Base-by-base conservation (phyloP, 257 asterid species). In the Henckelia pumila region DNA sequence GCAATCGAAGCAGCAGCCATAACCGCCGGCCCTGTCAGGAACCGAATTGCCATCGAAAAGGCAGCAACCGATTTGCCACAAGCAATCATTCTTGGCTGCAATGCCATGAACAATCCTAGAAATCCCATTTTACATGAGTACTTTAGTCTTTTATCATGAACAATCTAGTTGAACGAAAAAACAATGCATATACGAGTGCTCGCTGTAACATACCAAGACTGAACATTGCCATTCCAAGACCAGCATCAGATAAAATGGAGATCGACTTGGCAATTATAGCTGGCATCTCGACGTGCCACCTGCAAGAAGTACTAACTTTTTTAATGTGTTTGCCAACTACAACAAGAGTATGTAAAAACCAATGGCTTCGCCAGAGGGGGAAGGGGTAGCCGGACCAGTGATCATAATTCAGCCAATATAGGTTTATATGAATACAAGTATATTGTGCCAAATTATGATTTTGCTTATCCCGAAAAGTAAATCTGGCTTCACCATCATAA, bases 141-240 rank as follows among this genome's bases (percentile, higher is more conserved):
- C 2, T 40, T 35, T 3, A 5, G 21, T 14, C 55, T 47, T 47
- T 17, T 47, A 47, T 47, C 21, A 1, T 47, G 5, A 47, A 14
- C 55, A 47, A 16, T 40, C 19, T 11, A 37, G 47, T 40, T 40
- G 52, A 40, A 40, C n/a, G 6, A 1, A 40, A 35, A 40, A 40
- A n/a, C 55, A 16, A 47, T 17, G 55, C 21, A 16, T 47, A 5
- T 16, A 47, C 5, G 21, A 5, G 17, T 17, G 21, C 8, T 47
- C 19, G 21, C 1, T 5, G 1, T 17, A 5, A 47, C 55, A 8
- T 69, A 87, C 95, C 95, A 11, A 87, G 91, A 73, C 95, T 87
- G 71, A 87, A 87, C 95, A 87, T 87, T 2, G 95, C 95, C 95
- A 87, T 87, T 64, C 95, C 95, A 56, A 87, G 91, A 57, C 95